Evolutionary conservation across 805 yeast species (phyloP), one percentile per base, ranked within the genome.

Genomic region (Lipomyces chichibuensis): DNA sequence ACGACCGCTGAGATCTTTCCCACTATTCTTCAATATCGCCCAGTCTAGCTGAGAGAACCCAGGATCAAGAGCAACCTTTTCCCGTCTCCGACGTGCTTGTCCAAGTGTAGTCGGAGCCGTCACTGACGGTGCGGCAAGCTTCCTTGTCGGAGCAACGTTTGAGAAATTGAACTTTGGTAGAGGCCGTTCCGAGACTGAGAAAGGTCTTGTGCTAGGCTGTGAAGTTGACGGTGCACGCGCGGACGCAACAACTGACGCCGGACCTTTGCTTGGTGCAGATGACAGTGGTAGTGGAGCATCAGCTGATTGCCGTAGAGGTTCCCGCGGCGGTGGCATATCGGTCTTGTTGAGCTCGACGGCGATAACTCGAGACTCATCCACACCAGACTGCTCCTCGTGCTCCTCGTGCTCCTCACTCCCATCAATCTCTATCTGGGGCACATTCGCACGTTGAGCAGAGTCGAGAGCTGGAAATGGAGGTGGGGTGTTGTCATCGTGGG

Each of bases 1-100:
- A 49, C 61, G 63, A 13, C 69, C 69, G 70, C 90, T 77, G 54
- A 90, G 81, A 66, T 85, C 81, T 65, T 78, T 75, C 8, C 83
- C 84, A 6, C 82, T 78, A 14, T 79, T 75, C 62, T 85, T 87
- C 33, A 85, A 75, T 8, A 82, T 77, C 14, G 93, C 96, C 97
- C 97, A 91, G 75, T 91, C 97, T 68, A 91, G 77, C 0, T 96
- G 93, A 1, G 97, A 91, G 74, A 87, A 91, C 0, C 96, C 96
- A 0, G 95, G 96, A 55, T 83, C 80, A 20, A 91, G 80, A 0
- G 78, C 81, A 3, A 91, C 93, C 23, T 43, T 43, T n/a, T 76
- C 77, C 14, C 88, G 77, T 14, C 66, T 46, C 43, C 66, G 64
- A 17, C 60, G 62, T 7, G 65, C 66, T 14, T 37, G 33, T 8